These are phyloP conservation scores for Baorangia bicolor DNA, from an alignment of 768 basidiomycete genomes.

Conservation along the genomic window DNA sequence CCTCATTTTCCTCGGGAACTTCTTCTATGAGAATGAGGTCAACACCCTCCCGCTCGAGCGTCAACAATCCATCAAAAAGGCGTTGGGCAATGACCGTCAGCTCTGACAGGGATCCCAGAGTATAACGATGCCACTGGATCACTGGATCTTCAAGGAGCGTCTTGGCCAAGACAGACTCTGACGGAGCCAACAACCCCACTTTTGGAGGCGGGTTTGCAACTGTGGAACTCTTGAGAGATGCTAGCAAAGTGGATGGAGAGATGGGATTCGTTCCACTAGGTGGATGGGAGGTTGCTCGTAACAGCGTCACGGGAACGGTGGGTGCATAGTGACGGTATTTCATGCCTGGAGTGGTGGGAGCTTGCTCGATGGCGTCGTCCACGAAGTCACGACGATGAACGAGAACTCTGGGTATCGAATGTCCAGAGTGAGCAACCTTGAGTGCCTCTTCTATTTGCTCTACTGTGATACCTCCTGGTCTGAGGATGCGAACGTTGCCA, in stretches of 20 bases:
- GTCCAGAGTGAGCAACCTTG: slow-evolving; percentile 37
- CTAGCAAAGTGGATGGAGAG: slow-evolving; percentile 39
- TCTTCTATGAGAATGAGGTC: slow-evolving; percentile 86
- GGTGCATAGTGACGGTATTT: slow-evolving; percentile 99
- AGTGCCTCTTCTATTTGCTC: slow-evolving; percentile 77
- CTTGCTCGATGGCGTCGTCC: slow-evolving; percentile 65
- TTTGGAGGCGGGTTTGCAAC: slow-evolving; percentile 27
- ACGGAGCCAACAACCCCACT: slow-evolving; percentile 68
- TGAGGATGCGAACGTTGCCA: slow-evolving; percentile 74
- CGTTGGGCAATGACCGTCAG: slow-evolving; percentile 72
- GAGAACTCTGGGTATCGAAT: slow-evolving; percentile 56
- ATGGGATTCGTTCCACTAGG: slow-evolving; percentile 35
- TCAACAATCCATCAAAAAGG: slow-evolving; percentile 84
- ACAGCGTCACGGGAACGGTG: slow-evolving; percentile 76
- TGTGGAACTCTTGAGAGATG: slow-evolving; percentile 38
- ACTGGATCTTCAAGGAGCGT: slow-evolving; percentile 31
- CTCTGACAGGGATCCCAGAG: slow-evolving; percentile 49
- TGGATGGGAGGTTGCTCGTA: slow-evolving; percentile 51
- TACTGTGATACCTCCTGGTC: slow-evolving; percentile 91
- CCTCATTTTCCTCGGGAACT: slow-evolving; percentile 74
- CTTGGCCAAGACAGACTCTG: slow-evolving; percentile 47
- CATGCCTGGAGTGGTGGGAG: slow-evolving; percentile 97
- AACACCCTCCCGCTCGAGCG: slow-evolving; percentile 73
- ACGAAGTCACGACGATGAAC: slow-evolving; percentile 79
- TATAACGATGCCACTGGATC: slow-evolving; percentile 57